Conservation (phyloP, 73 alveolate species). For the Paramecium sonneborni region DNA sequence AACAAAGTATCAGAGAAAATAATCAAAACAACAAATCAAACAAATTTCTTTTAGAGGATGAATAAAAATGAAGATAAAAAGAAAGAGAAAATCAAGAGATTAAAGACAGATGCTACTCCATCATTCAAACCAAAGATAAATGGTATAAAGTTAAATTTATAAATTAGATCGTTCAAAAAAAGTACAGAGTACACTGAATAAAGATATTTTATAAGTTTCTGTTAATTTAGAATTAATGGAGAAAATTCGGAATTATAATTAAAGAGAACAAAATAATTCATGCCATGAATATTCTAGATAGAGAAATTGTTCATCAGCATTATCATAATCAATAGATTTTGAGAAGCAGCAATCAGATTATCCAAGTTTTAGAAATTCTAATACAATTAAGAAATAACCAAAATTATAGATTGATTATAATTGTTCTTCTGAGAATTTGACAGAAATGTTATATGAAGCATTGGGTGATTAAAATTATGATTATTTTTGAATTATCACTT, state of each 20-base stretch:
- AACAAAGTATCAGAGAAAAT: constrained; percentile 19
- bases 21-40: neutral
- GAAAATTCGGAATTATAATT: neutral
- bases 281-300: neutral
- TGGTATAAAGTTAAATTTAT: neutral
- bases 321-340: neutral
- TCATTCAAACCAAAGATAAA: constrained; percentile 2
- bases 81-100: neutral
- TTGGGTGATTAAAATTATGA: neutral
- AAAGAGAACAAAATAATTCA: neutral
- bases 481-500: neutral
- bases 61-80: neutral
- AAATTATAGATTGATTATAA: neutral
- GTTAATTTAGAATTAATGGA: constrained; percentile 22
- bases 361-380: neutral
- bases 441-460: constrained; percentile 33
- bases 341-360: neutral
- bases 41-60: neutral
- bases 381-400: neutral
- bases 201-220: neutral
- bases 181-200: neutral
- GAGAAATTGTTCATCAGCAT: neutral
- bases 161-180: neutral
- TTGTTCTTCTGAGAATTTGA: neutral
- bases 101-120: neutral